Evolutionary conservation across 2,329 filamentous ascomycete species (phyloP).

Genomic region (Pleomassaria siparia): DNA sequence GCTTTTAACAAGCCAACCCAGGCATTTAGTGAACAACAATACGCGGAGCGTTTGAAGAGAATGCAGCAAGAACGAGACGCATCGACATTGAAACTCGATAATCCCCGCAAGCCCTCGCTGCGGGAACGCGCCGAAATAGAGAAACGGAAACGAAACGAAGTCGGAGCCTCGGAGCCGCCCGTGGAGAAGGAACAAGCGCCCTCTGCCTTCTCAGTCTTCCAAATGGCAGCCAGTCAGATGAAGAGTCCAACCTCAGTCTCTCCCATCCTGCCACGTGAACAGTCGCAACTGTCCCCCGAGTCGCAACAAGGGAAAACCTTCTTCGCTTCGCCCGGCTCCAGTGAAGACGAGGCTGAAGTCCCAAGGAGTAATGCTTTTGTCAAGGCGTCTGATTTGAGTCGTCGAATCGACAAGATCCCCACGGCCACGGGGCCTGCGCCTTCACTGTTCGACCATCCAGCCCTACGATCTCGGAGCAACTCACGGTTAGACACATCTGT

Average conservation of each 20-base stretch:
- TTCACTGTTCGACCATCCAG: slow-evolving; percentile 40
- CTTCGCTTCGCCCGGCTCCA: slow-evolving; percentile 32
- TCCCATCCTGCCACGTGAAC: slow-evolving; percentile 10
- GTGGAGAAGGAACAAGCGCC: slow-evolving; percentile 32
- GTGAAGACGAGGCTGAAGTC: slow-evolving; percentile 34
- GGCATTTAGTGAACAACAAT: slow-evolving; percentile 83
- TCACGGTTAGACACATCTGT: slow-evolving; percentile 14
- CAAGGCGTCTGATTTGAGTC: slow-evolving; percentile 24
- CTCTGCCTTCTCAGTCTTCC: slow-evolving; percentile 49
- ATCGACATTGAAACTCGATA: slow-evolving; percentile 43
- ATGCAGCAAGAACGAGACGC: slow-evolving; percentile 75
- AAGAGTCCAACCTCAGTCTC: slow-evolving; percentile 34
- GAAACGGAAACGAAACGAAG: slow-evolving; percentile 33
- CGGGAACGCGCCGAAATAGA: slow-evolving; percentile 41
- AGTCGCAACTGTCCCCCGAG: slow-evolving; percentile 18
- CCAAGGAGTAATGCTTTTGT: slow-evolving; percentile 10
- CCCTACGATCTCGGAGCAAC: slow-evolving; percentile 35
- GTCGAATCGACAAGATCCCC: slow-evolving; percentile 38
- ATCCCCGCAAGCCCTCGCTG: slow-evolving; percentile 16
- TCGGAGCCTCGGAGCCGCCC: slow-evolving; percentile 24
- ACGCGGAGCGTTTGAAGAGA: slow-evolving; percentile 77
- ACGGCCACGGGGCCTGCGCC: slow-evolving; percentile 36
- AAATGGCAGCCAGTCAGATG: slow-evolving; percentile 48
- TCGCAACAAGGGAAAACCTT: slow-evolving; percentile 27
- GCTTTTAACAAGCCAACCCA: slow-evolving; percentile 72